Percentiles rank a stretch among this genome's conserved stretches.
phyloP scores from a whole-genome alignment of 306 rosid species.

The Neltuma alba region DNA sequence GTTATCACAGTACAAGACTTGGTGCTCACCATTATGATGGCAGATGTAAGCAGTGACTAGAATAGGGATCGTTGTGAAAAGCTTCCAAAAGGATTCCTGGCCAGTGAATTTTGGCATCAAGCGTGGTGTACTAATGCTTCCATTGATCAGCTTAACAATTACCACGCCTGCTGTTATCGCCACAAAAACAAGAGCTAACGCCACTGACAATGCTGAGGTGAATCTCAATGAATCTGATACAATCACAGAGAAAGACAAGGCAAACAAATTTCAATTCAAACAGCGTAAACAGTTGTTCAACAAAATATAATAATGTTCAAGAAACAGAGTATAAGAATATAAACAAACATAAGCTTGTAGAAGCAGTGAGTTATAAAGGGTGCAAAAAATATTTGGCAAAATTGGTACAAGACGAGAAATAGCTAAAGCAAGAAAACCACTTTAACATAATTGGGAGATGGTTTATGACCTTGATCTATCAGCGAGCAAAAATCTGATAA shows the following conservation, averaged over 20 bases:
- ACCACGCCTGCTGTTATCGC: constrained; percentile 63
- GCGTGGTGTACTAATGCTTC: constrained; percentile 59
- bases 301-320: not conserved
- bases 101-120: constrained; percentile 53
- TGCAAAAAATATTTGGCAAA: not conserved
- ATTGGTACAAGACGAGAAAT: not conserved
- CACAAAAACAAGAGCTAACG: constrained; percentile 64
- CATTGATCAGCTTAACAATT: constrained; percentile 49
- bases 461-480: not conserved
- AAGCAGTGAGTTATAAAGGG: not conserved
- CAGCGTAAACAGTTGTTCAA: not conserved
- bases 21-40: constrained; percentile 61
- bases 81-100: constrained; percentile 69
- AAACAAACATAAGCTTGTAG: constrained; percentile 12
- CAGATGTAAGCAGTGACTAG: constrained; percentile 75
- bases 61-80: constrained; percentile 64
- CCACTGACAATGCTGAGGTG: constrained; percentile 72
- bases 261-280: constrained; percentile 7
- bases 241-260: not conserved
- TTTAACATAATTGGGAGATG: not conserved
- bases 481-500: not conserved
- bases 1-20: not conserved
- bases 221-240: constrained; percentile 64
- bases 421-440: not conserved
- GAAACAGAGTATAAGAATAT: not conserved